Percentiles rank a stretch among this genome's conserved stretches.
phyloP scores from a whole-genome alignment of 495 filamentous ascomycete species.

The Penicillium taxi region DNA sequence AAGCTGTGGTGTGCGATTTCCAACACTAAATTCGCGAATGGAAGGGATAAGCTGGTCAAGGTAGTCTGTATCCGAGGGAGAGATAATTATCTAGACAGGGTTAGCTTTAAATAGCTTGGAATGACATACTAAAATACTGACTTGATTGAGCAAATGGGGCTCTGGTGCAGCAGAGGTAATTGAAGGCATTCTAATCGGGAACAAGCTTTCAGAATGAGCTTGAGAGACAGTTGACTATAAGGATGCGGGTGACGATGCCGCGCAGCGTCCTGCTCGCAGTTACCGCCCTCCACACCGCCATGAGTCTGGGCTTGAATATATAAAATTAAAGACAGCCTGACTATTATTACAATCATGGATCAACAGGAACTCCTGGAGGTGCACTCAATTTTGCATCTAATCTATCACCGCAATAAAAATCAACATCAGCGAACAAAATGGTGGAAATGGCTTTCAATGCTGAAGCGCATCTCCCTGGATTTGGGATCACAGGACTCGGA shows the following conservation, averaged over 20 bases:
- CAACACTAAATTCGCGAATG: constrained; percentile 76
- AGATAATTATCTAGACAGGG: constrained; percentile 66
- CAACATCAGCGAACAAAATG: constrained; percentile 65
- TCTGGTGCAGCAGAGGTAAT: constrained; percentile 25
- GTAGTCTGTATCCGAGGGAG: constrained; percentile 85
- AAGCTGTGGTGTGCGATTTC: constrained; percentile 65
- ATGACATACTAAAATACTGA: constrained; percentile 13
- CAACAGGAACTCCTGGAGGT: constrained; percentile 22
- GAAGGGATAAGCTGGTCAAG: constrained; percentile 91
- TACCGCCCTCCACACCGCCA: no score
- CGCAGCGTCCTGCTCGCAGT: no score
- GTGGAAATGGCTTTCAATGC: constrained; percentile 61
- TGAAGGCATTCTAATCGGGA: constrained; percentile 26
- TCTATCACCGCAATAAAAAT: constrained; percentile 75
- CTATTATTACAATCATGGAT: constrained; percentile 32
- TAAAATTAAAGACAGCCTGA: no score
- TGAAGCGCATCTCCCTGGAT: constrained; percentile 53
- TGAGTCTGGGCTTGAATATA: no score
- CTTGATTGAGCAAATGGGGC: constrained; percentile 38
- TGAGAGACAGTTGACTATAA: no score
- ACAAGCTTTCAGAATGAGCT: no score
- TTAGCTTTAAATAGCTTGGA: background rate
- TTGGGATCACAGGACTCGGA: constrained; percentile 32
- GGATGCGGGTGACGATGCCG: no score
- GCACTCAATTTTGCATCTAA: constrained; percentile 45